phyloP scores from a whole-genome alignment of 345 rosid genomes.

The Melaleuca alternifolia region DNA sequence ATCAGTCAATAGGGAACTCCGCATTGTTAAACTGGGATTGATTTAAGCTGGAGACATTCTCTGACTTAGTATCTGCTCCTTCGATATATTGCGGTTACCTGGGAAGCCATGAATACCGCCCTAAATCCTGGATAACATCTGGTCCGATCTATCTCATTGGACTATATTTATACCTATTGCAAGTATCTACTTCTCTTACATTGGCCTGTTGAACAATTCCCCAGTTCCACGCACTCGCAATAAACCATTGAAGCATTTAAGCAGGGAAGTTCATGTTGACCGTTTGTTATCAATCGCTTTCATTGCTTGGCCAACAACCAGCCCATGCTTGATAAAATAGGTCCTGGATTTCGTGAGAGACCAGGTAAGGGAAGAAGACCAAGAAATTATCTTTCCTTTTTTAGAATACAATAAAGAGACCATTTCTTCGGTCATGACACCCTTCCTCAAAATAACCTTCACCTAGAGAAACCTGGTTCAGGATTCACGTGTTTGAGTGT shows the following conservation, averaged over 20 bases:
- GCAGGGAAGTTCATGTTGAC: background rate
- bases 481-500: background rate
- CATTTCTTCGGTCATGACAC: background rate
- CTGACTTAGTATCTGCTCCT: background rate
- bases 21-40: background rate
- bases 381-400: background rate
- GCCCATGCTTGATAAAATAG: background rate
- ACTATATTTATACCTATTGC: background rate
- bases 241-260: background rate
- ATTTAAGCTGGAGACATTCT: background rate
- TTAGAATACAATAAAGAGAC: background rate
- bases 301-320: constrained; percentile 1
- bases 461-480: background rate
- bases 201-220: background rate
- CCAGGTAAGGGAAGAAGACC: background rate
- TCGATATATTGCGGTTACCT: background rate
- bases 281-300: background rate
- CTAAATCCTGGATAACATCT: background rate
- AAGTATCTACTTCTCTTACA: background rate
- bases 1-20: background rate
- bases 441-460: background rate
- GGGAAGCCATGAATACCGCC: background rate
- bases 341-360: background rate
- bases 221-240: background rate
- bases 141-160: background rate